These are phyloP conservation scores for Rhypophila decipiens DNA, from an alignment of 495 filamentous ascomycete species.

Conservation along the genomic window DNA sequence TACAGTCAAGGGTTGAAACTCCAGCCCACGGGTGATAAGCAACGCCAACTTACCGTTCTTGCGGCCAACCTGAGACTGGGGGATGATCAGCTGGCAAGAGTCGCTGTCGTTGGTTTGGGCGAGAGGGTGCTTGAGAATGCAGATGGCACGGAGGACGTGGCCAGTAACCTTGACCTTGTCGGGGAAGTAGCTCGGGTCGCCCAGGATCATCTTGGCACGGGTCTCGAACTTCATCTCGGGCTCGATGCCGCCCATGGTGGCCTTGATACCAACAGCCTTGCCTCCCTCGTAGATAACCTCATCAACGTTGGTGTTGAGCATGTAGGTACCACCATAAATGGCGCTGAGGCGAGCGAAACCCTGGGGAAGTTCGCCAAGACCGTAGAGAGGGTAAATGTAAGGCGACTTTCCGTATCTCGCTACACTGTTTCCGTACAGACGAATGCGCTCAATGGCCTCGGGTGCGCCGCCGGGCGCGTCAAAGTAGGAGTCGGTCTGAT, in stretches of 20 bases:
- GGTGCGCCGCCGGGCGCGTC: constrained; percentile 63
- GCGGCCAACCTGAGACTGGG: constrained; percentile 90
- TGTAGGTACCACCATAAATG: constrained; percentile 98
- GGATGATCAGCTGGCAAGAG: constrained; percentile 93
- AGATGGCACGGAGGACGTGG: constrained; percentile 91
- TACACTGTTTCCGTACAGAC: constrained; percentile 96
- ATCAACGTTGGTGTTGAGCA: constrained; percentile 92
- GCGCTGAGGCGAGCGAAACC: constrained; percentile 95
- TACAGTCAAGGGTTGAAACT: too few species aligned
- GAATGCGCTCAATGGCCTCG: constrained; percentile 86
- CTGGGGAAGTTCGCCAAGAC: constrained; percentile 94
- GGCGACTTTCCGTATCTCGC: constrained; percentile 97
- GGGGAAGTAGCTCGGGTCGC: constrained; percentile 95
- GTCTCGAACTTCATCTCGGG: constrained; percentile 91
- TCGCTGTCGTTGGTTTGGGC: constrained; percentile 77
- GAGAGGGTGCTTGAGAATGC: constrained; percentile 94
- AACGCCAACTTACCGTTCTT: constrained; percentile 67
- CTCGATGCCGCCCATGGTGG: constrained; percentile 84
- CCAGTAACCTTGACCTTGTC: constrained; percentile 79
- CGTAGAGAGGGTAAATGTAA: constrained; percentile 98
- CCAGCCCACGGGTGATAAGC: too few species aligned
- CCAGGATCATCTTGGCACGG: constrained; percentile 91
- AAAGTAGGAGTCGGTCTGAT: constrained; percentile 82
- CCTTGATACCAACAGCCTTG: constrained; percentile 89
- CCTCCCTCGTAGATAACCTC: constrained; percentile 75